Base-by-base conservation (phyloP, 2,329 filamentous ascomycete genomes). In the Nothophaeocryptopus gaeumannii region DNA sequence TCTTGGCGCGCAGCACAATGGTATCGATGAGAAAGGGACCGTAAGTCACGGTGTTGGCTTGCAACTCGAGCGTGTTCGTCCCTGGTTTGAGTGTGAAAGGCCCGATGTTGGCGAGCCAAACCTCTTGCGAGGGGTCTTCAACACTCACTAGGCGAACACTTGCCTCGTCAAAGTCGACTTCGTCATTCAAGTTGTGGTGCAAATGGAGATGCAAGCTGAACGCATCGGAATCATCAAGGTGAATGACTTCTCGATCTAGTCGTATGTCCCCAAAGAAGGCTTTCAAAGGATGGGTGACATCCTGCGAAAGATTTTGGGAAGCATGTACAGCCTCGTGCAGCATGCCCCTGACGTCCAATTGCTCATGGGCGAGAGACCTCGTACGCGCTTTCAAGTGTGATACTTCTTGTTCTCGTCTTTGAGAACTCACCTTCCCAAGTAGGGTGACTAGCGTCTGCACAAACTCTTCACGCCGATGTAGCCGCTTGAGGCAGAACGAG, bases 401-500 rank as follows among this genome's bases (percentile, higher is more conserved):
- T n/a, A 37, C 20, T 30, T 39, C 39, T 12, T 32, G 40, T 15
- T 51, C 44, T 75, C 55, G 84, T 76, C 53, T 45, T 16, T 42
- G 67, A 16, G 65, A 67, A 30, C 69, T 84, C 0, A 82, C 79
- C 63, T 88, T 90, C 7, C 80, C 81, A 9, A 93, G 71, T 1
- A 96, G 73, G 61, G 86, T 86, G 11, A 96, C 74, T 8, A 89
- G 78, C 8, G 88, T 84, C 16, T 82, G 81, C 12, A 91, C 83
- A 62, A 90, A 95, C 54, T 95, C 89, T 45, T 92, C 86, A 52
- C 83, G 83, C 11, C 83, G 82, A 41, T 86, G 77, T 26, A 96
- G 78, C 59, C 88, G 80, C 57, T 87, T 85, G 26, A 99, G 77
- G 67, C 91, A 97, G 41, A 81, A 80, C 0, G 88, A 82, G 66